Evolutionary conservation across 2,329 filamentous ascomycete genomes (phyloP), one percentile per base, ranked within the genome.

Genomic region (Calonectria ilicicola): DNA sequence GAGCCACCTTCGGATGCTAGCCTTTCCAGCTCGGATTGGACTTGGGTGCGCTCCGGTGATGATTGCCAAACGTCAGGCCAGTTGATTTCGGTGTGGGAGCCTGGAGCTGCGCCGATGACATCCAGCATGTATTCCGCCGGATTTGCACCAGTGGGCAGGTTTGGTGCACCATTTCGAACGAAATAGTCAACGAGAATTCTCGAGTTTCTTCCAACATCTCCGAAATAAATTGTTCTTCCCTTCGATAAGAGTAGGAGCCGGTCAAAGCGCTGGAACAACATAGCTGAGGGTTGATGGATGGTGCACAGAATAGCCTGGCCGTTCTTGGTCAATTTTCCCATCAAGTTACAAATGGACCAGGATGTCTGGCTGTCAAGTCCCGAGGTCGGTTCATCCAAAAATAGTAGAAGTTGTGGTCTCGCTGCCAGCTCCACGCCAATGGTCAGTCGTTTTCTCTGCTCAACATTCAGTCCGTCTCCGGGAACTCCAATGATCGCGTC

Each of bases 121-220:
- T 86, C 82, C 3, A 94, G 86, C 90, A 94, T 93, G 84, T 90
- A 93, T 80, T 94, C 92, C 0, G 92, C 92, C 1, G 92, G 92
- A 72, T 94, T 94, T 15, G 90, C 90, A 5, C 88, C 88, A 2
- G 83, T 75, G 2, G 86, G 85, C 35, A 90, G 91, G 40, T 85
- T 81, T 0, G 86, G 84, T 1, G 87, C 91, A 26, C 92, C 92
- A 68, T 93, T 91, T 21, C 83, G 82, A 73, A 90, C 89, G 71
- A 95, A 95, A 81, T 92, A 92, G 67, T 84, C 83, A 2, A 89
- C 86, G 72, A 93, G 80, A 1, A 84, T 87, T 9, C 83, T 82
- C 0, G 90, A 91, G 74, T 90, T 87, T 2, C 87, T 78, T 1
- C 91, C 91, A 35, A 93, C 89, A 1, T 92, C 89, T 26, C 91